Evolutionary conservation across 805 yeast species (phyloP).

Genomic region (Suhomyces sp.): DNA sequence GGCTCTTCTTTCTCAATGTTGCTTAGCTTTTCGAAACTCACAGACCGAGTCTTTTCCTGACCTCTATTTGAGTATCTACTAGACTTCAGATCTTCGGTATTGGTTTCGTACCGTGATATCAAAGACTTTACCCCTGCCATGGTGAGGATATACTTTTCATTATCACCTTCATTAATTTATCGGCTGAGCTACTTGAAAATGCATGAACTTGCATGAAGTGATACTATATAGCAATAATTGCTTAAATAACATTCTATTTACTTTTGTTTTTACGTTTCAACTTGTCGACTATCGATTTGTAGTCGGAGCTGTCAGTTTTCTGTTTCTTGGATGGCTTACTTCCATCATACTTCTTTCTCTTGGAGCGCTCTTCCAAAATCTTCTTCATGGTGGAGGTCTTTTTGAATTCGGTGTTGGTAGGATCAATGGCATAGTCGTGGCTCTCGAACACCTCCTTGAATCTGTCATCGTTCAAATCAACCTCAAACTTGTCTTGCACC

Average conservation of each 20-base stretch:
- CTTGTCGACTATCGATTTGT: slow-evolving; percentile 45
- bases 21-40: not conserved
- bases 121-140: slow-evolving; percentile 7
- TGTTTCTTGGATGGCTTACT: slow-evolving; percentile 9
- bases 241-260: not conserved
- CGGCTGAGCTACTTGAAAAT: not conserved
- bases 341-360: slow-evolving; percentile 33
- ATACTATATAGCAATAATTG: too few relatives aligned
- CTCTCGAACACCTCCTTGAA: slow-evolving; percentile 79
- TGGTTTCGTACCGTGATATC: slow-evolving; percentile 6
- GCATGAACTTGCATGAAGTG: not conserved
- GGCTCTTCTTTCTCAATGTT: too few relatives aligned
- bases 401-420: slow-evolving; percentile 86
- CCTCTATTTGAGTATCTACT: not conserved
- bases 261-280: slow-evolving; percentile 42
- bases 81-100: not conserved
- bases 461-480: slow-evolving; percentile 80
- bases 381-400: slow-evolving; percentile 84
- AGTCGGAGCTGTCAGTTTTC: slow-evolving; percentile 11
- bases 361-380: slow-evolving; percentile 71
- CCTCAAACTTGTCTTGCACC: slow-evolving; percentile 49
- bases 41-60: not conserved
- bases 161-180: too few relatives aligned
- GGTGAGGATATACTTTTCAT: too few relatives aligned
- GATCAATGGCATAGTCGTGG: slow-evolving; percentile 92